A percentile compares a stretch with the other conserved stretches of the same genome.
These are phyloP conservation scores for Solanum arcanum DNA, from an alignment of 257 asterid genomes.

Conservation along the genomic window DNA sequence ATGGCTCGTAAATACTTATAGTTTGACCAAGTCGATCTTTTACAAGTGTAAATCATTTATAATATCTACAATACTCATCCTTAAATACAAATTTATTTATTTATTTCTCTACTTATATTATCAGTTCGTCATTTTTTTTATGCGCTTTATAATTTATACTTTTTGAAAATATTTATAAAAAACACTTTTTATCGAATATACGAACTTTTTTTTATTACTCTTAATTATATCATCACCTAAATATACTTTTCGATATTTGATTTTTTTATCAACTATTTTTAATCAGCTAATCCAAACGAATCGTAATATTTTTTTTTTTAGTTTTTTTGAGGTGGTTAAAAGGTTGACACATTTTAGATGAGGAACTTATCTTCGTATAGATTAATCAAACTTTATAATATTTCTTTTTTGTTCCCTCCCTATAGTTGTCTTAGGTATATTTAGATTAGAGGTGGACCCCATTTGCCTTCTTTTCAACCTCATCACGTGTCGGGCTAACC, in stretches of 20 bases:
- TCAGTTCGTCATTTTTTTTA: neutral
- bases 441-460: slow-evolving; percentile 18
- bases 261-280: neutral
- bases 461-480: neutral
- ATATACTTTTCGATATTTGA: too few relatives aligned
- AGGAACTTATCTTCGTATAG: neutral
- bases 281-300: neutral
- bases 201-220: neutral
- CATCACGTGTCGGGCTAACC: slow-evolving; percentile 13
- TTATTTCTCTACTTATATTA: neutral
- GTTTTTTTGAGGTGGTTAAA: neutral
- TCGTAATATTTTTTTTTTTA: neutral
- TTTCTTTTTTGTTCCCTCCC: neutral
- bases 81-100: neutral
- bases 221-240: neutral
- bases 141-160: neutral
- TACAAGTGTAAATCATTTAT: neutral
- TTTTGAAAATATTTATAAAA: neutral
- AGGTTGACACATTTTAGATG: neutral
- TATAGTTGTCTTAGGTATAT: neutral
- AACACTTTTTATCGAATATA: neutral
- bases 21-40: neutral
- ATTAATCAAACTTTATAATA: neutral
- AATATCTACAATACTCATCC: neutral
- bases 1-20: neutral